These are phyloP conservation scores for Betula pendula DNA, from an alignment of 306 rosid species.

Conservation along the genomic window DNA sequence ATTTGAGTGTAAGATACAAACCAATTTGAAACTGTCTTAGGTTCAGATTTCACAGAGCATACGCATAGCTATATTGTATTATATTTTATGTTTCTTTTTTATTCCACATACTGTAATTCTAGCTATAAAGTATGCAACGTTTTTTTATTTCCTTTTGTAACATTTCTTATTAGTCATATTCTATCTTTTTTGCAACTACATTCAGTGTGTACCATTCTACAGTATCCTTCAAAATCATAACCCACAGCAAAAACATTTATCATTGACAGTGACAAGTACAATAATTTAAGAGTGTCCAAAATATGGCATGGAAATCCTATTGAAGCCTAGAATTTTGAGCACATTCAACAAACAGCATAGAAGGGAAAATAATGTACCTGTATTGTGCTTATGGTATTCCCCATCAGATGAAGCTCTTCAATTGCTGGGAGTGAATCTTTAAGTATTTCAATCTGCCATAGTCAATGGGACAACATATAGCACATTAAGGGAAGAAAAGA, in stretches of 20 bases:
- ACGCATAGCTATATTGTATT: not conserved
- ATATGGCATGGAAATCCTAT: not conserved
- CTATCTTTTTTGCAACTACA: not conserved
- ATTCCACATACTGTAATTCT: not conserved
- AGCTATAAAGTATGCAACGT: not conserved
- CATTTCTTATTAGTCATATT: not conserved
- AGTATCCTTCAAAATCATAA: not conserved
- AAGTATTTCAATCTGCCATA: conserved; percentile 73
- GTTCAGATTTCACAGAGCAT: not conserved
- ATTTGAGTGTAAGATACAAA: not conserved
- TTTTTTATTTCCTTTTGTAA: not conserved
- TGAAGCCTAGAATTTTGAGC: conserved; percentile 3
- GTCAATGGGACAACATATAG: conserved; percentile 31
- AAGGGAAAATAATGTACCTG: conserved; percentile 46
- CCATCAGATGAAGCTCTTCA: conserved; percentile 91
- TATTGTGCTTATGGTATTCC: conserved; percentile 68
- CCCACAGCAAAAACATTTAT: not conserved
- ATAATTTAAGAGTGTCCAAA: not conserved
- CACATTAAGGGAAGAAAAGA: conserved; percentile 7
- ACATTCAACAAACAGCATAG: conserved; percentile 19
- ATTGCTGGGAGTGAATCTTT: conserved; percentile 58
- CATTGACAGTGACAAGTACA: not conserved
- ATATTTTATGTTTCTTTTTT: not conserved
- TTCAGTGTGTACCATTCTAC: not conserved
- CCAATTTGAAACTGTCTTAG: not conserved